phyloP scores from a whole-genome alignment of 1,139 yeast species.

The Yamadazyma atmosphaerica region DNA sequence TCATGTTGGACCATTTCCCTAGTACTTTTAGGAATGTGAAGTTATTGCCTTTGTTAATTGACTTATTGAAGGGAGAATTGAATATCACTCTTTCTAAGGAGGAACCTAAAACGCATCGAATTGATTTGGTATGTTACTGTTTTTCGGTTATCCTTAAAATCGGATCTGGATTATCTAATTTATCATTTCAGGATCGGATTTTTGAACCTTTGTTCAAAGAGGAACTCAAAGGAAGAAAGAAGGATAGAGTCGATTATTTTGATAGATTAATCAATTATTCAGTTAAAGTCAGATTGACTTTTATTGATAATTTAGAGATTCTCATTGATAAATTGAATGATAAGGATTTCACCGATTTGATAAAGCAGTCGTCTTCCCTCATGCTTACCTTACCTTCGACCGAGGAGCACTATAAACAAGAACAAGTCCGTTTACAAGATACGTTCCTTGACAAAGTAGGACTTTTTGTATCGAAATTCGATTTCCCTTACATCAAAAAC shows the following conservation, averaged over 20 bases:
- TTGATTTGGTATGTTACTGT: conserved; percentile 50
- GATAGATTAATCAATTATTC: conserved; percentile 43
- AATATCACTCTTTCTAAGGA: conserved; percentile 18
- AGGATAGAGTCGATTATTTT: conserved; percentile 32
- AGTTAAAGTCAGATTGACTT: conserved; percentile 34
- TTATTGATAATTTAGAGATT: conserved; percentile 57
- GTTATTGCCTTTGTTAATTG: conserved; percentile 67
- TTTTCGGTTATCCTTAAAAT: conserved; percentile 62
- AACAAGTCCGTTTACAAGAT: conserved; percentile 55
- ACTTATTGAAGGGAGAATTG: conserved; percentile 40
- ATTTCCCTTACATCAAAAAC: conserved; percentile 72
- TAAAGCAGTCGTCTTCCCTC: conserved; percentile 30
- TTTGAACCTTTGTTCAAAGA: conserved; percentile 35
- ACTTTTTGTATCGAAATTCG: conserved; percentile 50
- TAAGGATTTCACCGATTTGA: conserved; percentile 37
- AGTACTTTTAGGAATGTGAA: conserved; percentile 66
- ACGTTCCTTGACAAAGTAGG: conserved; percentile 49
- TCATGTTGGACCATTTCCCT: conserved; percentile 70
- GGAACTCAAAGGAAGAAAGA: conserved; percentile 31
- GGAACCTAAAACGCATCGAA: conserved; percentile 13
- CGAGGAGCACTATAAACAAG: conserved; percentile 27
- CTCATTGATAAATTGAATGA: conserved; percentile 55
- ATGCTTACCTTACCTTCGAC: conserved; percentile 28
- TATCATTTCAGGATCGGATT: conserved; percentile 75
- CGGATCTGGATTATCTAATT: conserved; percentile 66